Evolutionary conservation across 139 green algal species (phyloP), one percentile per base, ranked within the genome.

Genomic region (Volvox reticuliferus): DNA sequence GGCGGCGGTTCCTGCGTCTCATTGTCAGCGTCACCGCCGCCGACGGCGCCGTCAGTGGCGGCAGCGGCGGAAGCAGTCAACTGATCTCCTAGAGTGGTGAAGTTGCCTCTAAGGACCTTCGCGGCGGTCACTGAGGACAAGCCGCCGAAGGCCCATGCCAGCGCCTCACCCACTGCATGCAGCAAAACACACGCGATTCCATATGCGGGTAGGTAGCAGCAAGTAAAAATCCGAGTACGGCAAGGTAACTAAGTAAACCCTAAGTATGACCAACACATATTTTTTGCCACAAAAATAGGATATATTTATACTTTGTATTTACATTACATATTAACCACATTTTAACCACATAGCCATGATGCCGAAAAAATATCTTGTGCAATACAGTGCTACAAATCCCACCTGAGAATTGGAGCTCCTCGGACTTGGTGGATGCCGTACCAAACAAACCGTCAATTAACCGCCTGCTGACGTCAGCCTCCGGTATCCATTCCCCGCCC

Each of bases 71-170:
- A 18, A 63, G 50, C 80, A 12, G 79, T 89, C 12, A 91, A 68
- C 32, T 82, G 44, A 20, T 94, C 92, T 18, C 89, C 85, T 36
- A 94, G 89, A 9, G 50, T 62, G 20, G 32, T 82, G 78, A 89
- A 93, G 89, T 93, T 94, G 50, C 75, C 90, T 13, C 69, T 77
- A 55, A 98, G 93, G 35, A 98, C 88, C n/a, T 82, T 77, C 78
- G 96, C 91, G 0, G 91, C 61, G 2, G 79, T 81, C 20, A 97
- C 88, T 13, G 88, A 65, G 13, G 90, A 73, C 9, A 97, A 89
- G 16, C 93, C 95, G 81, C 96, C 97, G 93, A 97, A 98, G 20
- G 93, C 94, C 36, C 97, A 96, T 32, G 94, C 93, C 6, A 99
- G 92, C 14, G 97, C 95, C 88, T 99, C 97, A 1, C 97, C 97